These are phyloP conservation scores for Trametes elegans DNA, from an alignment of 768 basidiomycete genomes.

Conservation along the genomic window DNA sequence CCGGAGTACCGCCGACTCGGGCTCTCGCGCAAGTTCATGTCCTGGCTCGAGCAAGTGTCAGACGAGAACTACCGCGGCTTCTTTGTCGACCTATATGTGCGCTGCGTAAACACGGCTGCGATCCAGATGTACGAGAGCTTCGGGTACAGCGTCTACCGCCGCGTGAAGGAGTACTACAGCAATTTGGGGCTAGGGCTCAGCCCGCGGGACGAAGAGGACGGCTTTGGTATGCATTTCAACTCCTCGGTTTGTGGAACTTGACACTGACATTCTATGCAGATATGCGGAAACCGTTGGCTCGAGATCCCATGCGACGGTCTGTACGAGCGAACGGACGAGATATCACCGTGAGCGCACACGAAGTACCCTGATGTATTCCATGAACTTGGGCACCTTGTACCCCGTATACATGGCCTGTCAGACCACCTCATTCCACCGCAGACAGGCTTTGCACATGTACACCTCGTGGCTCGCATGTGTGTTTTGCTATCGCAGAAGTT, in stretches of 20 bases:
- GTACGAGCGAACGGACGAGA: slow-evolving; percentile 71
- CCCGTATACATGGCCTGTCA: no score
- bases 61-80: slow-evolving; percentile 77
- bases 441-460: no score
- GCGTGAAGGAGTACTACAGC: slow-evolving; percentile 90
- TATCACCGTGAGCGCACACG: slow-evolving; percentile 63
- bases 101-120: slow-evolving; percentile 81
- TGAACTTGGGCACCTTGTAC: neutral
- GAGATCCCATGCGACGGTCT: slow-evolving; percentile 59
- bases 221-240: slow-evolving; percentile 60
- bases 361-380: slow-evolving; percentile 43
- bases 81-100: slow-evolving; percentile 96
- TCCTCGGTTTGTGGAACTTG: neutral
- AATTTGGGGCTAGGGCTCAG: slow-evolving; percentile 71
- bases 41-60: slow-evolving; percentile 80
- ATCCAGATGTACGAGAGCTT: slow-evolving; percentile 85
- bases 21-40: slow-evolving; percentile 85
- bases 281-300: slow-evolving; percentile 73
- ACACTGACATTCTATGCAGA: slow-evolving; percentile 31
- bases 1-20: slow-evolving; percentile 89
- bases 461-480: no score
- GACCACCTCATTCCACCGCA: no score
- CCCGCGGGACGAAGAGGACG: slow-evolving; percentile 85
- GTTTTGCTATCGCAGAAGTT: no score
- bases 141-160: slow-evolving; percentile 89